Conservation (phyloP, 768 basidiomycete genomes). For the Crepidotus variabilis region DNA sequence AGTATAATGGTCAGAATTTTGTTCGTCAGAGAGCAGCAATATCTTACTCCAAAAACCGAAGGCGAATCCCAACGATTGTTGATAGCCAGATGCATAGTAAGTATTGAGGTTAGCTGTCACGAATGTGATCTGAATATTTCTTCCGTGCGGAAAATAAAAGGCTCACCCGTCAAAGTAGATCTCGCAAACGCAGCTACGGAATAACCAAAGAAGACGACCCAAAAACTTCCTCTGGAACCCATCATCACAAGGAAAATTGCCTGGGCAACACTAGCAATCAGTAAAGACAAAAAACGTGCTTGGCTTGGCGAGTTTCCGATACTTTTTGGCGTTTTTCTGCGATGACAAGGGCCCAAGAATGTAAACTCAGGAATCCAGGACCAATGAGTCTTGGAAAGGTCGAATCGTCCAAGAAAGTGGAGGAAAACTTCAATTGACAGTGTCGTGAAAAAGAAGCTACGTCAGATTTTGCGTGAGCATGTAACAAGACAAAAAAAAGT, state of each 20-base stretch:
- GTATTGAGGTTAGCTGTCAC: conserved; percentile 26
- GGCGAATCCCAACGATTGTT: conserved; percentile 41
- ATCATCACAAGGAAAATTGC: conserved; percentile 44
- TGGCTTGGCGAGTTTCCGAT: conserved; percentile 35
- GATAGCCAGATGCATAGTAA: conserved; percentile 38
- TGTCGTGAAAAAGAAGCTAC: conserved; percentile 46
- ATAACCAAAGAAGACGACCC: conserved; percentile 44
- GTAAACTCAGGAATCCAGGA: conserved; percentile 22
- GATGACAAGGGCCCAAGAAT: conserved; percentile 14
- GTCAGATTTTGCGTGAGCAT: background rate
- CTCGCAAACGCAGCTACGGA: conserved; percentile 43
- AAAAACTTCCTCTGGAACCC: conserved; percentile 39
- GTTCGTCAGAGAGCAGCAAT: background rate
- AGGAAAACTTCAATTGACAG: conserved; percentile 43
- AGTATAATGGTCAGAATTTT: background rate
- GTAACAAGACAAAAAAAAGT: background rate
- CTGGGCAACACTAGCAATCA: conserved; percentile 36
- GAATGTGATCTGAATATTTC: too few species aligned
- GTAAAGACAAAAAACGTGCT: conserved; percentile 36
- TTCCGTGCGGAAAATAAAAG: too few species aligned
- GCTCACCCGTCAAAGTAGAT: conserved; percentile 43
- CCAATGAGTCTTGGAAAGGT: conserved; percentile 14
- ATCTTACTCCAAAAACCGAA: conserved; percentile 46
- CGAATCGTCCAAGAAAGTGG: conserved; percentile 36
- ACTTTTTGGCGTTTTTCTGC: conserved; percentile 1